Conservation (phyloP, 2,329 filamentous ascomycete species). For the Fusarium hainanense region DNA sequence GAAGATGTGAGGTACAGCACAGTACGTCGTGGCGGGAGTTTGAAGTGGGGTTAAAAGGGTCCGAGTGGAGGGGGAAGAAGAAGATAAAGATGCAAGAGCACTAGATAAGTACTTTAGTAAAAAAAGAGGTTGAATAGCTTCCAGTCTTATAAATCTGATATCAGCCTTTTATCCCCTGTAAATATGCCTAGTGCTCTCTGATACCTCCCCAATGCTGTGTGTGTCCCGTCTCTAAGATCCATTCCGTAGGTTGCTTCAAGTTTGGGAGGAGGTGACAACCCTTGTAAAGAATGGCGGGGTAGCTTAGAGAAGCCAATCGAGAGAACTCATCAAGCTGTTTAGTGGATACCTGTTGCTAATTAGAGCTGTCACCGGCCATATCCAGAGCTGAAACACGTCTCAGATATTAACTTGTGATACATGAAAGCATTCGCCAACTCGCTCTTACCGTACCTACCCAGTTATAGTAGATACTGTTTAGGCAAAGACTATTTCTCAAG, state of each 20-base stretch:
- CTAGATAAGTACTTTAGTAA: neutral
- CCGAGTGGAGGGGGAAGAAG: conserved; percentile 25
- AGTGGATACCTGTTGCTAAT: conserved; percentile 25
- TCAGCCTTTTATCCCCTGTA: conserved; percentile 2
- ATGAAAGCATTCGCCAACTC: neutral
- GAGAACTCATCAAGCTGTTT: conserved; percentile 3
- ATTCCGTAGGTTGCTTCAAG: conserved; percentile 24
- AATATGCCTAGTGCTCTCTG: neutral
- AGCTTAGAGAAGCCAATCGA: conserved; percentile 28
- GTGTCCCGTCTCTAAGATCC: neutral
- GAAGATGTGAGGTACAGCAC: conserved; percentile 10
- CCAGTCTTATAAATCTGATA: neutral
- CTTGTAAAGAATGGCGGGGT: conserved; percentile 35
- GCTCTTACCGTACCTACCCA: neutral
- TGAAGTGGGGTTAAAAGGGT: conserved; percentile 39
- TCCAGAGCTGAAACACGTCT: conserved; percentile 41
- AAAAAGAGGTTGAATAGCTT: conserved; percentile 3
- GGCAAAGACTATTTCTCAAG: neutral
- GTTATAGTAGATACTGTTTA: neutral
- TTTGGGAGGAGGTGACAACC: conserved; percentile 22
- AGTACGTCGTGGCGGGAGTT: conserved; percentile 22
- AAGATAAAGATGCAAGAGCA: conserved; percentile 8
- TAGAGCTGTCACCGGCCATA: conserved; percentile 21
- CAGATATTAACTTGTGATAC: conserved; percentile 38
- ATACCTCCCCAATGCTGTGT: conserved; percentile 6